phyloP scores from a whole-genome alignment of 2,329 filamentous ascomycete species.

The Phaeomoniella chlamydospora region DNA sequence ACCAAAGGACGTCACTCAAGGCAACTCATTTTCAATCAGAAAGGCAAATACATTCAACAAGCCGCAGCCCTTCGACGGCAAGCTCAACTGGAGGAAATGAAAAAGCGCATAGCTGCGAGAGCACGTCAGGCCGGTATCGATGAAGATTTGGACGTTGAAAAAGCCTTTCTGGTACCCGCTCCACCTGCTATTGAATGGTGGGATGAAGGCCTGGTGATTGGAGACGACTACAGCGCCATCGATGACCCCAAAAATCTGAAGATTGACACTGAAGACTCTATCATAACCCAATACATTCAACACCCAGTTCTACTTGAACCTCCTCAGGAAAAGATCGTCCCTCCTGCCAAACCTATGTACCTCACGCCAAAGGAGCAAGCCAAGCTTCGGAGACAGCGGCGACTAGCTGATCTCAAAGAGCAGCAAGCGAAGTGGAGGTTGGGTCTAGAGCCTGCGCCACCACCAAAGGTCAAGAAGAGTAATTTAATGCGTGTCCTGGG shows the following conservation, averaged over 20 bases:
- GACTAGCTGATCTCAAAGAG: slow-evolving; percentile 89
- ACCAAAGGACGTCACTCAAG: slow-evolving; percentile 55
- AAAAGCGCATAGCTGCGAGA: slow-evolving; percentile 77
- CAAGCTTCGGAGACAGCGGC: slow-evolving; percentile 75
- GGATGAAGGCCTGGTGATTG: slow-evolving; percentile 77
- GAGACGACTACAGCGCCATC: slow-evolving; percentile 58
- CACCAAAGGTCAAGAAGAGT: slow-evolving; percentile 91
- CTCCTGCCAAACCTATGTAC: slow-evolving; percentile 76
- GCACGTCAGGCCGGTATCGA: slow-evolving; percentile 86
- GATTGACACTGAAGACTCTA: slow-evolving; percentile 62
- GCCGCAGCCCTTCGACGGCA: slow-evolving; percentile 79
- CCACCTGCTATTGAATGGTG: slow-evolving; percentile 94
- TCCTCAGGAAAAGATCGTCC: slow-evolving; percentile 72
- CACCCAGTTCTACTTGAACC: slow-evolving; percentile 85
- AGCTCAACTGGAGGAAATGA: slow-evolving; percentile 82
- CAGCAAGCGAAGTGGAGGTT: slow-evolving; percentile 91
- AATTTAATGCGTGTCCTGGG: slow-evolving; percentile 96
- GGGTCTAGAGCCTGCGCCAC: slow-evolving; percentile 75
- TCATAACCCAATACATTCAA: slow-evolving; percentile 82
- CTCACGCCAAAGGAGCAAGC: slow-evolving; percentile 82
- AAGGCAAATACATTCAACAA: slow-evolving; percentile 94
- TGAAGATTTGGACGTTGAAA: slow-evolving; percentile 77
- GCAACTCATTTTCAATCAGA: slow-evolving; percentile 78
- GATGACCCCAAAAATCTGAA: slow-evolving; percentile 53
- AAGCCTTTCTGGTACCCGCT: slow-evolving; percentile 68